Conservation (phyloP, 1,139 yeast species). For the Candida pseudoviswanathii region DNA sequence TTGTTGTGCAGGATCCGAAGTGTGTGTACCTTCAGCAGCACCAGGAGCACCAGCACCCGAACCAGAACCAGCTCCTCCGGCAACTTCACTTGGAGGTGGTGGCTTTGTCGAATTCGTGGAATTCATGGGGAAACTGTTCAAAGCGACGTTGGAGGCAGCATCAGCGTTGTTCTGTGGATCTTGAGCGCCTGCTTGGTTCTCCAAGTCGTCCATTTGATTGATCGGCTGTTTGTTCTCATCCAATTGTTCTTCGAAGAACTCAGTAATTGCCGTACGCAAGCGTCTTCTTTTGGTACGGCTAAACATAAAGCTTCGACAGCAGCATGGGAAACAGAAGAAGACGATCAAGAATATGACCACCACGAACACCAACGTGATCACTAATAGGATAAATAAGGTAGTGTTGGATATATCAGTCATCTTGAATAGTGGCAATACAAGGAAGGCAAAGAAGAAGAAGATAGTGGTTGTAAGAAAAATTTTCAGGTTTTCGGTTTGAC, state of each 20-base stretch:
- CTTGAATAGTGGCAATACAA: neutral
- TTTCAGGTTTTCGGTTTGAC: neutral
- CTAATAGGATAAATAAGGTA: conserved; percentile 9
- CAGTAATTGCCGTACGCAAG: neutral
- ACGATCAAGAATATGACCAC: conserved; percentile 4
- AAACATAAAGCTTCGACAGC: conserved; percentile 6
- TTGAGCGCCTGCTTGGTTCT: conserved; percentile 5
- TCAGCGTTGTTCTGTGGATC: conserved; percentile 4
- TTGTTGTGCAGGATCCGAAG: neutral
- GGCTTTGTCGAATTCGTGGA: conserved; percentile 4
- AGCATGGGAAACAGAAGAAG: conserved; percentile 9
- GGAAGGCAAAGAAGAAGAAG: neutral
- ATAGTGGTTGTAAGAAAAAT: neutral
- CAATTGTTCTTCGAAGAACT: neutral
- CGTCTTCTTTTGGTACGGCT: conserved; percentile 5
- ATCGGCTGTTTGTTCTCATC: neutral
- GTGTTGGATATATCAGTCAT: conserved; percentile 11
- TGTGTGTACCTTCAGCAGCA: neutral
- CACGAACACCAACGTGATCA: conserved; percentile 6
- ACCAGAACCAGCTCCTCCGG: neutral
- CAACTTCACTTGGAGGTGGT: neutral
- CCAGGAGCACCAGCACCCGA: neutral
- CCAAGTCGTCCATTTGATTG: conserved; percentile 9
- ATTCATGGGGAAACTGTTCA: conserved; percentile 18
- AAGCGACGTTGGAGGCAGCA: conserved; percentile 15